phyloP scores from a whole-genome alignment of 345 rosid species.

The Passiflora organensis region DNA sequence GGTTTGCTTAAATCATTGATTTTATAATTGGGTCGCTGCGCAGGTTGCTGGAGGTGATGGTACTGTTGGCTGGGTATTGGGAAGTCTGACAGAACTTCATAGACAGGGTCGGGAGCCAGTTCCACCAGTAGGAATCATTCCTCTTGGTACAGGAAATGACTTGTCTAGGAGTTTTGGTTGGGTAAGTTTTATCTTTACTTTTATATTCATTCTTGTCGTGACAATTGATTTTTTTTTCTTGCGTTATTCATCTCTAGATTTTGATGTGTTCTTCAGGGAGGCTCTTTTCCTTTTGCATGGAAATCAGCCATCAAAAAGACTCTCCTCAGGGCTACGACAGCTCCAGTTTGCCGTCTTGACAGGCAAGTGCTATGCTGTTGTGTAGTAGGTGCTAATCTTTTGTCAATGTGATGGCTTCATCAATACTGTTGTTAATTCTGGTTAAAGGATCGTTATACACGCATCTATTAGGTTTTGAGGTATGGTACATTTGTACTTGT shows the following conservation, averaged over 20 bases:
- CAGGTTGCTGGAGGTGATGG: conserved; percentile 99
- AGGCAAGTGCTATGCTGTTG: conserved; percentile 36
- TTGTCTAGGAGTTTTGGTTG: conserved; percentile 92
- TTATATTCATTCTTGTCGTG: neutral
- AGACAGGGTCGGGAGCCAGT: conserved; percentile 48
- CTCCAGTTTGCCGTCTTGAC: conserved; percentile 67
- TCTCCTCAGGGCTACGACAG: conserved; percentile 52
- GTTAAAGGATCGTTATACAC: no score
- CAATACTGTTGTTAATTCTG: neutral
- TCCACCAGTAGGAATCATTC: conserved; percentile 84
- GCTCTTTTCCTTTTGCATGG: conserved; percentile 94
- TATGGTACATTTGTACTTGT: neutral
- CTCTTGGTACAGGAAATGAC: conserved; percentile 96
- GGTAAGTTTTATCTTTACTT: conserved; percentile 47
- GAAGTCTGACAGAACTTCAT: conserved; percentile 70
- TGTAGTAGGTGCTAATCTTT: neutral
- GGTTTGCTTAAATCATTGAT: no score
- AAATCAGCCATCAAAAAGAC: conserved; percentile 80
- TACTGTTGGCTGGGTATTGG: conserved; percentile 94
- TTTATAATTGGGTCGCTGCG: conserved; percentile 20
- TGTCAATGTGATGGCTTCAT: neutral
- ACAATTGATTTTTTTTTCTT: conserved; percentile 4
- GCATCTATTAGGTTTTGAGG: no score
- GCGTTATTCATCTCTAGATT: conserved; percentile 16
- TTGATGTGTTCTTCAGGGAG: conserved; percentile 57